Evolutionary conservation across 2,329 filamentous ascomycete genomes (phyloP).

Genomic region (Parasarocladium wereldwijsianum): DNA sequence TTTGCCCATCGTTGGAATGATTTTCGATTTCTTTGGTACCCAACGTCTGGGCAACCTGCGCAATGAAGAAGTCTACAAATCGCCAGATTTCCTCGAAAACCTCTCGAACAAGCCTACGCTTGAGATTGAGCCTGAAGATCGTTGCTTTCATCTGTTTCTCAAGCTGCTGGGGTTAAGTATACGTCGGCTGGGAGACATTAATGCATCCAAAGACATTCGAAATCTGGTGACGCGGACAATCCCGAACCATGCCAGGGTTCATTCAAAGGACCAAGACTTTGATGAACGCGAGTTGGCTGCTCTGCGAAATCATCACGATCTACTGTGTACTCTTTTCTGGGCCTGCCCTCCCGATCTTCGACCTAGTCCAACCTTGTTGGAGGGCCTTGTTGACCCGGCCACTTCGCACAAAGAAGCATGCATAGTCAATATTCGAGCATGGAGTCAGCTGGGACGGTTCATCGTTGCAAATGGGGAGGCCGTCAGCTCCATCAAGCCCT

Average conservation of each 20-base stretch:
- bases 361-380: slow-evolving; percentile 37
- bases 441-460: slow-evolving; percentile 47
- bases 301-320: slow-evolving; percentile 53
- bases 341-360: slow-evolving; percentile 39
- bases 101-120: slow-evolving; percentile 33
- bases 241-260: slow-evolving; percentile 51
- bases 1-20: slow-evolving; percentile 39
- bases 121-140: slow-evolving; percentile 36
- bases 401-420: slow-evolving; percentile 53
- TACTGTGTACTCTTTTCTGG: slow-evolving; percentile 53
- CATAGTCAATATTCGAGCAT: slow-evolving; percentile 47
- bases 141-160: slow-evolving; percentile 53
- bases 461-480: slow-evolving; percentile 31
- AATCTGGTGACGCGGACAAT: slow-evolving; percentile 47
- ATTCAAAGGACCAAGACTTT: slow-evolving; percentile 46
- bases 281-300: slow-evolving; percentile 47
- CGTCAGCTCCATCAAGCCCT: slow-evolving; percentile 25
- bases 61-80: slow-evolving; percentile 48
- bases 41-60: slow-evolving; percentile 46
- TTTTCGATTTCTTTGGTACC: slow-evolving; percentile 55
- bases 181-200: slow-evolving; percentile 30
- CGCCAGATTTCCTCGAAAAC: slow-evolving; percentile 45
- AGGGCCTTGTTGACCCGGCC: slow-evolving; percentile 42
- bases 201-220: slow-evolving; percentile 38
- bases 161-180: slow-evolving; percentile 48